These are phyloP conservation scores for Microascus cirrosus DNA, from an alignment of 2,329 filamentous ascomycete genomes.

Conservation along the genomic window DNA sequence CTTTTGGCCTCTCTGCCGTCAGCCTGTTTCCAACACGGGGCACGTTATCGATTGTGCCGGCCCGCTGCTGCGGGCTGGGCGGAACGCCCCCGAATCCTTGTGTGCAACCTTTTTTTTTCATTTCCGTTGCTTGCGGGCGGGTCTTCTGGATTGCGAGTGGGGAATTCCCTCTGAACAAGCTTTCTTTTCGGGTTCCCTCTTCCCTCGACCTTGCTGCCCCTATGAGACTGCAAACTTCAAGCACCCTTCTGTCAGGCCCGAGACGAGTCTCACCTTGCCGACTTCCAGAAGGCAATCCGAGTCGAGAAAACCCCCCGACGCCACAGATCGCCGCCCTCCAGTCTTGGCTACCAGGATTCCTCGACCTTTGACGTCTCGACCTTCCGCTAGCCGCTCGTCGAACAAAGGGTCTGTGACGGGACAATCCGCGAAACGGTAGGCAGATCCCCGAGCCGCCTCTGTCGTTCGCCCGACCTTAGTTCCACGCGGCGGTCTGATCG, in stretches of 20 bases:
- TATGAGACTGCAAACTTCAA: not conserved
- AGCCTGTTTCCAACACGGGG: not conserved
- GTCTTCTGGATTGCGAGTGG: too few species aligned
- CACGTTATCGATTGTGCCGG: not conserved
- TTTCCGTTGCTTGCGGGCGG: too few species aligned
- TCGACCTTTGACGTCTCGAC: constrained; percentile 3
- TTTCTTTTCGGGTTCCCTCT: too few species aligned
- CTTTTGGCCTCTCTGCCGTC: not conserved
- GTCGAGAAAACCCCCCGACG: not conserved
- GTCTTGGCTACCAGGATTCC: constrained; percentile 2
- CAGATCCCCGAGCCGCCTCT: not conserved
- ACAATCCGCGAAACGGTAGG: not conserved
- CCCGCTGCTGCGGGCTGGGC: not conserved
- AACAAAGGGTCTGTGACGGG: not conserved
- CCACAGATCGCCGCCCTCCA: not conserved
- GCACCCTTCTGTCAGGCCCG: not conserved
- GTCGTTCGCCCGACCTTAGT: not conserved
- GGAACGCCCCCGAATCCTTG: too few species aligned
- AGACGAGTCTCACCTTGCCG: not conserved
- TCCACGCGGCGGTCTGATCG: not conserved
- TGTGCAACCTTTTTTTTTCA: too few species aligned
- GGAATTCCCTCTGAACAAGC: too few species aligned
- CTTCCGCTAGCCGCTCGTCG: not conserved
- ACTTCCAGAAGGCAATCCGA: not conserved
- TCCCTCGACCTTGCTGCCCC: too few species aligned